Evolutionary conservation across 208 protist species (phyloP), one percentile per base, ranked within the genome.

Genomic region (Zelonia costaricensis): DNA sequence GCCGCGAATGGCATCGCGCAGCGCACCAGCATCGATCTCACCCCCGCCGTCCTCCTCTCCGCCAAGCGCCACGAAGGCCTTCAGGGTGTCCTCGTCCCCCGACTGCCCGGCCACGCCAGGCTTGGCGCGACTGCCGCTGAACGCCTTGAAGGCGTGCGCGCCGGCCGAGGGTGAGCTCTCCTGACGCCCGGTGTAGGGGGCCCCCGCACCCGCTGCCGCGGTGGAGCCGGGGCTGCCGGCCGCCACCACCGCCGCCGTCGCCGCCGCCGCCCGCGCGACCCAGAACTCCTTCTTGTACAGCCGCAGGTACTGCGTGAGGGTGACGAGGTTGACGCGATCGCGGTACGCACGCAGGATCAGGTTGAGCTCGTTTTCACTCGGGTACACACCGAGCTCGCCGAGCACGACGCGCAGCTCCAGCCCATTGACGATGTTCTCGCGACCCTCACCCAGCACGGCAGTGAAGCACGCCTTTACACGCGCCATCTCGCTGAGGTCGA

Each of bases 281-380:
- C 78, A 70, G 54, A 64, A 90, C 40, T 88, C 68, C 38, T 78
- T 66, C 74, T 94, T 94, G 74, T 89, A 91, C 47, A 94, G 91
- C 15, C 83, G 80, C 39, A 94, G 73, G 74, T 90, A 94, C n/a
- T 78, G 55, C 44, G 74, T 79, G 1, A 94, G 62, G 28, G 72
- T 67, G 3, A 74, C 69, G 45, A 92, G 66, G 58, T 72, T 91
- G n/a, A 94, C 65, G 18, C 79, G 82, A 16, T 62, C 56, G n/a
- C 82, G 79, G 61, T 69, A 82, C 22, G 76, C 75, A 20, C 72
- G 46, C 13, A 94, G 70, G 15, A 92, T 42, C 18, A 92, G 52
- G 16, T 59, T 23, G n/a, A 94, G 56, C 54, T 94, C 85, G 22
- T 76, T 63, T 44, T 91, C 80, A 15, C 66, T 75, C 0, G 88